A percentile compares a stretch with the other conserved stretches of the same genome.
These are phyloP conservation scores for Lenzites betulinus DNA, from an alignment of 768 basidiomycete genomes.

Conservation along the genomic window DNA sequence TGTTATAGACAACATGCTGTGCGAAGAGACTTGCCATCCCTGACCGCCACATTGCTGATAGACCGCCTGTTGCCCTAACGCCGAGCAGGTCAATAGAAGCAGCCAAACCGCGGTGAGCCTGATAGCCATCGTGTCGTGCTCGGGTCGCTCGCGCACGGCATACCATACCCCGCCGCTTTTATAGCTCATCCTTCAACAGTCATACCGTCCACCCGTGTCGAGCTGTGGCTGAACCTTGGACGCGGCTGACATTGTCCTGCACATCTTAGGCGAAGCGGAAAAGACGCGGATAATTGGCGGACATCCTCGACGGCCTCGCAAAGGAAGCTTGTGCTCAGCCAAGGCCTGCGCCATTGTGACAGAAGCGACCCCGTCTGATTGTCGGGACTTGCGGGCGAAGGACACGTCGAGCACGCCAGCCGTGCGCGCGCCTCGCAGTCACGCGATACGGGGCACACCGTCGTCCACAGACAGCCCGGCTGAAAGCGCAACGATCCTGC, in stretches of 20 bases:
- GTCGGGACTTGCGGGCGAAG: conserved; percentile 11
- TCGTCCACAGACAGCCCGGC: background rate
- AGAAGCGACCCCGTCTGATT: conserved; percentile 17
- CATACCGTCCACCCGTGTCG: too few relatives aligned
- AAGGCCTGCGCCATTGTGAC: conserved; percentile 1
- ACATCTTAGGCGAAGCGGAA: conserved; percentile 17
- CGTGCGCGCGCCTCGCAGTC: conserved; percentile 4
- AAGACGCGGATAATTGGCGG: conserved; percentile 33
- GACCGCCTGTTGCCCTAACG: conserved; percentile 41
- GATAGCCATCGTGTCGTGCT: conserved; percentile 10
- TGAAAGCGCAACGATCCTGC: conserved; percentile 10
- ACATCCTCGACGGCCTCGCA: background rate
- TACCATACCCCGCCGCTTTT: background rate
- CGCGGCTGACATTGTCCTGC: conserved; percentile 9
- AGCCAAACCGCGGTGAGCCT: background rate
- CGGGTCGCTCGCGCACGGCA: background rate
- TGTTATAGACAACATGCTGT: background rate
- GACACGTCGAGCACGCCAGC: background rate
- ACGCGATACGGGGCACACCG: conserved; percentile 2
- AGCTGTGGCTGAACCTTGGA: background rate
- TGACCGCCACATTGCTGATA: conserved; percentile 54
- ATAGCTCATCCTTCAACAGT: background rate
- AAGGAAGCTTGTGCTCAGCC: background rate
- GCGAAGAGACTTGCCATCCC: conserved; percentile 42
- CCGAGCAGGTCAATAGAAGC: conserved; percentile 27